A percentile compares a stretch with the other conserved stretches of the same genome.
Evolutionary conservation across 2,329 filamentous ascomycete species (phyloP).

Genomic region (Aspergillus pseudoglaucus): DNA sequence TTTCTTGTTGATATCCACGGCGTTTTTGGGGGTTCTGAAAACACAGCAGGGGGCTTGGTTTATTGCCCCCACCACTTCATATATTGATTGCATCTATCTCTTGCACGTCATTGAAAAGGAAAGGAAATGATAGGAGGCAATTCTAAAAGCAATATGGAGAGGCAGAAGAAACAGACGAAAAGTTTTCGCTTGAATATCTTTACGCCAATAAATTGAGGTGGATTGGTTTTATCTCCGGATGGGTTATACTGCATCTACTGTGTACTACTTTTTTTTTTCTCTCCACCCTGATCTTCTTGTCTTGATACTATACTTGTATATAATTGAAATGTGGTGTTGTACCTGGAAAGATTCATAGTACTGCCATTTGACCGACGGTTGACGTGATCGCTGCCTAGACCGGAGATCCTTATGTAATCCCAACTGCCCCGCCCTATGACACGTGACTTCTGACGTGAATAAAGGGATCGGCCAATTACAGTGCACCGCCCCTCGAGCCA

Average conservation of each 20-base stretch:
- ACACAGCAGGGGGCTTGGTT: conserved; percentile 13
- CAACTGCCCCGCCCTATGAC: not conserved
- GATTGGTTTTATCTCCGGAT: not conserved
- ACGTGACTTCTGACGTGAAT: conserved; percentile 3
- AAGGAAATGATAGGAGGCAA: not conserved
- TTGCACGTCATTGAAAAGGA: not conserved
- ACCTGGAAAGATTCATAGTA: no score
- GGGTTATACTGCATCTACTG: not conserved
- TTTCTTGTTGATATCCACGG: conserved; percentile 38
- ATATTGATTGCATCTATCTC: not conserved
- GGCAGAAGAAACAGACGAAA: no score
- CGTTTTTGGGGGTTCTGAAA: conserved; percentile 33
- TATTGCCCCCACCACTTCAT: not conserved
- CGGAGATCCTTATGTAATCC: not conserved
- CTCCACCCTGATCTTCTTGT: not conserved
- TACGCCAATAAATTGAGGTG: not conserved
- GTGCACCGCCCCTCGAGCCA: not conserved
- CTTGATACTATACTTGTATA: conserved; percentile 4
- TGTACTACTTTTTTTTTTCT: not conserved
- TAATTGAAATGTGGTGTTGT: conserved; percentile 1
- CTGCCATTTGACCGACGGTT: not conserved
- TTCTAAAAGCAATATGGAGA: not conserved
- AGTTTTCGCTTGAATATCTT: not conserved
- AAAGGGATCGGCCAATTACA: not conserved
- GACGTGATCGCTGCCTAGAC: not conserved